phyloP scores from a whole-genome alignment of 495 filamentous ascomycete genomes.

The Platismatia glauca region DNA sequence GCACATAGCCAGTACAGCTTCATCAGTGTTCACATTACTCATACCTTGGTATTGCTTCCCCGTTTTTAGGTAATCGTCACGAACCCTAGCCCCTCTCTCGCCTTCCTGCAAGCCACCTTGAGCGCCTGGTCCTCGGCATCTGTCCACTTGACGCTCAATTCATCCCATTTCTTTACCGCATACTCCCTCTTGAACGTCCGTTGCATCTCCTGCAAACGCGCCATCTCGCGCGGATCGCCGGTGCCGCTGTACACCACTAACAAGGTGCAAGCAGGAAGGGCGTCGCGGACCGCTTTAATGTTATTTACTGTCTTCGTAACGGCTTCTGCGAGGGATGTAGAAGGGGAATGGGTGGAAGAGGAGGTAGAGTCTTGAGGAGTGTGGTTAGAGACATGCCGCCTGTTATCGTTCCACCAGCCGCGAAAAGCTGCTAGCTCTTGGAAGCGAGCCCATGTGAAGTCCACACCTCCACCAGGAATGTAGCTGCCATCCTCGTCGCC shows the following conservation, averaged over 20 bases:
- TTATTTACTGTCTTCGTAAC: slow-evolving; percentile 45
- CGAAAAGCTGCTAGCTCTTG: slow-evolving; percentile 73
- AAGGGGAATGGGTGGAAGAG: slow-evolving; percentile 17
- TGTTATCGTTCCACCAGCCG: slow-evolving; percentile 63
- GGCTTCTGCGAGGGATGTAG: slow-evolving; percentile 32
- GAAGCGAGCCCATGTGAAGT: slow-evolving; percentile 84
- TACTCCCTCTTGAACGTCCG: slow-evolving; percentile 68
- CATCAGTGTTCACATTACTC: not conserved
- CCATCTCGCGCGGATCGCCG: slow-evolving; percentile 75
- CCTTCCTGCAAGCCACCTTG: slow-evolving; percentile 56
- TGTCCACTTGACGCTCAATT: slow-evolving; percentile 83
- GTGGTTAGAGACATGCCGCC: slow-evolving; percentile 28
- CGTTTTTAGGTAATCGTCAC: slow-evolving; percentile 57
- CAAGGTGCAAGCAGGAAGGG: slow-evolving; percentile 72
- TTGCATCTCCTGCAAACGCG: slow-evolving; percentile 63
- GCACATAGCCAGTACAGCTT: not conserved
- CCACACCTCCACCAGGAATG: slow-evolving; percentile 62
- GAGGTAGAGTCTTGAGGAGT: slow-evolving; percentile 26
- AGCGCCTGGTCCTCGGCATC: slow-evolving; percentile 75
- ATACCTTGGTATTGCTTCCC: not conserved
- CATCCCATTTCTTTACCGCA: slow-evolving; percentile 72
- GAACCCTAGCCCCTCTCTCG: slow-evolving; percentile 73
- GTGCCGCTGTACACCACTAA: slow-evolving; percentile 84
- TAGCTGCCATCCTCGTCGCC: slow-evolving; percentile 55
- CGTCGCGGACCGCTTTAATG: slow-evolving; percentile 62